Evolutionary conservation across 192 early-diverging fungal species (phyloP).

Genomic region (Dimargaris xerosporica): DNA sequence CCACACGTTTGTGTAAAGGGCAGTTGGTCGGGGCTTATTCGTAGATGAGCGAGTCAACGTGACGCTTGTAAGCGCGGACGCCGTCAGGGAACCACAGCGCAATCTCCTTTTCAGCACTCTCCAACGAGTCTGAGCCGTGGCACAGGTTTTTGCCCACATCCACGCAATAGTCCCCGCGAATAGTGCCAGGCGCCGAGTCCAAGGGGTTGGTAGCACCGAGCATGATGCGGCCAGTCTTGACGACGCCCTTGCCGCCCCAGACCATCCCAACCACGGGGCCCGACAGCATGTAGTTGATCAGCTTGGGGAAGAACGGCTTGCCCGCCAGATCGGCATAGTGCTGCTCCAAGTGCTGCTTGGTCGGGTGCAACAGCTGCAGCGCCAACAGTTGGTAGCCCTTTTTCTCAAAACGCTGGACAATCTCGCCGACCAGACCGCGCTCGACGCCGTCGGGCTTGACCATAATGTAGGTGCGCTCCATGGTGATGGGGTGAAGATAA

Average conservation of each 20-base stretch:
- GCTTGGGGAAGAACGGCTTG: constrained; percentile 83
- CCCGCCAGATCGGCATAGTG: constrained; percentile 72
- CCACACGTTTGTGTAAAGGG: no score
- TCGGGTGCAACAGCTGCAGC: constrained; percentile 59
- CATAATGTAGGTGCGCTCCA: constrained; percentile 42
- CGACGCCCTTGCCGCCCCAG: constrained; percentile 75
- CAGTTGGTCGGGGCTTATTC: constrained; percentile 31
- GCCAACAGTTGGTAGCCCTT: constrained; percentile 82
- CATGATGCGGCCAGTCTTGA: constrained; percentile 79
- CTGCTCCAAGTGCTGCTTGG: constrained; percentile 50
- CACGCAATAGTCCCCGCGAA: constrained; percentile 88
- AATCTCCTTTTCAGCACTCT: constrained; percentile 79
- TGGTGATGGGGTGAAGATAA: neutral
- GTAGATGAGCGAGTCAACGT: constrained; percentile 53
- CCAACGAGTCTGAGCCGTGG: constrained; percentile 84
- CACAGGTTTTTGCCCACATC: constrained; percentile 75
- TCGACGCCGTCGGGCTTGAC: constrained; percentile 43
- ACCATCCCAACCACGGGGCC: constrained; percentile 95
- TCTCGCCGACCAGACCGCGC: constrained; percentile 81
- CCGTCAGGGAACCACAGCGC: constrained; percentile 68
- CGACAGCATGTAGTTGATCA: constrained; percentile 71
- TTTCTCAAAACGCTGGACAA: constrained; percentile 84
- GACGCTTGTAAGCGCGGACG: constrained; percentile 40
- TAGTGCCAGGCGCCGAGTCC: constrained; percentile 75
- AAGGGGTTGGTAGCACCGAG: constrained; percentile 89